Conservation (phyloP, 306 rosid genomes). For the Cicer judaicum region DNA sequence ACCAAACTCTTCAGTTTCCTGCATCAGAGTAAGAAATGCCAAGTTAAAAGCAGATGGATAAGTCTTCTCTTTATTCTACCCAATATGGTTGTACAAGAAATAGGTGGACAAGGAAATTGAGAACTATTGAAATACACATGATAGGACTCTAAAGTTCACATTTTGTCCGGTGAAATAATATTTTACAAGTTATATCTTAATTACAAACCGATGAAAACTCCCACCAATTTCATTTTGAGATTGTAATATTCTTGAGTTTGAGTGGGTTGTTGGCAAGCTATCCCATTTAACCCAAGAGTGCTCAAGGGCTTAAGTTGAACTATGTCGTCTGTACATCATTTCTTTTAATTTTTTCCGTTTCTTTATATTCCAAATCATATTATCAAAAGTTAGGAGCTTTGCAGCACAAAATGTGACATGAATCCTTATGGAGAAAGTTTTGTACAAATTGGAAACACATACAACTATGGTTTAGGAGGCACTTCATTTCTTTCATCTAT, state of each 20-base stretch:
- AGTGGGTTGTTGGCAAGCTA: constrained; percentile 3
- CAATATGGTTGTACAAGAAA: not conserved
- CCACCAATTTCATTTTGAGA: not conserved
- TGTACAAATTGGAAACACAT: not conserved
- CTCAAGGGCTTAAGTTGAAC: not conserved
- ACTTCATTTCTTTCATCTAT: constrained; percentile 12
- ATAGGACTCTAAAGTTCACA: not conserved
- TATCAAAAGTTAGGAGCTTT: not conserved
- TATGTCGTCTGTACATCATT: not conserved
- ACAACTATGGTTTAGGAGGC: not conserved
- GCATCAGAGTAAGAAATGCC: constrained; percentile 38
- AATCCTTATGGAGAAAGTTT: not conserved
- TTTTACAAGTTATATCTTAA: not conserved
- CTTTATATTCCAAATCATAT: not conserved
- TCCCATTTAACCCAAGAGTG: constrained; percentile 6
- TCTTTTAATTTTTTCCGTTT: not conserved
- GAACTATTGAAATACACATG: not conserved
- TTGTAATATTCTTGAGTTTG: not conserved
- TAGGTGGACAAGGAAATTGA: not conserved
- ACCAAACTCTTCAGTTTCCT: constrained; percentile 63
- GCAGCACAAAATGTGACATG: not conserved
- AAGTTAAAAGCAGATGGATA: constrained; percentile 24
- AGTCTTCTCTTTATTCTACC: not conserved
- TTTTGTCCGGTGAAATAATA: constrained; percentile 20
- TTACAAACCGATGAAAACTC: not conserved